Evolutionary conservation across 2,329 filamentous ascomycete genomes (phyloP).

Genomic region (Aureobasidium pullulans): DNA sequence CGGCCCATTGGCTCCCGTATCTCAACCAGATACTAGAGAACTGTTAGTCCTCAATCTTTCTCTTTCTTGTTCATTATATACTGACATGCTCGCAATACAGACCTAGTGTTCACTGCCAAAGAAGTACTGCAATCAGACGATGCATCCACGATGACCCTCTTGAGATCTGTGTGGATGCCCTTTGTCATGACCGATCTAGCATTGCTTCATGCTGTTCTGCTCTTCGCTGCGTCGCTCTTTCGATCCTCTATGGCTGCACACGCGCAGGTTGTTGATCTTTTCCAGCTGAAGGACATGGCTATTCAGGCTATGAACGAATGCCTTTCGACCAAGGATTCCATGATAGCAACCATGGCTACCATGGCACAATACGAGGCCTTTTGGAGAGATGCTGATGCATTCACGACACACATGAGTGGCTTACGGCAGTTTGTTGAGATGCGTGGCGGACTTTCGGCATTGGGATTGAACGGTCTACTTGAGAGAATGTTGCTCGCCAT

Average conservation of each 20-base stretch:
- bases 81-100: conserved; percentile 18
- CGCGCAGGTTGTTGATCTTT: conserved; percentile 30
- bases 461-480: conserved; percentile 38
- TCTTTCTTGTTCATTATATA: not conserved
- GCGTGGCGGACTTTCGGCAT: conserved; percentile 36
- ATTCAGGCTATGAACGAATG: conserved; percentile 37
- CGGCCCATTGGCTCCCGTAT: conserved; percentile 30
- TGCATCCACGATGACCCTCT: conserved; percentile 25
- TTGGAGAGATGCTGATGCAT: conserved; percentile 37
- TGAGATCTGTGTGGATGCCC: conserved; percentile 35
- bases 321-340: conserved; percentile 35
- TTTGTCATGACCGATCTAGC: conserved; percentile 35
- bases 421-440: conserved; percentile 37
- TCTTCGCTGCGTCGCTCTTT: conserved; percentile 37
- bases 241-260: conserved; percentile 25
- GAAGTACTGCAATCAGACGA: conserved; percentile 37
- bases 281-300: conserved; percentile 39
- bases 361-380: conserved; percentile 49
- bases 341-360: conserved; percentile 43
- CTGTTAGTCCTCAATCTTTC: conserved; percentile 22
- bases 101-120: conserved; percentile 32
- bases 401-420: conserved; percentile 42
- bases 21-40: conserved; percentile 23
- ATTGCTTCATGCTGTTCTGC: conserved; percentile 35
- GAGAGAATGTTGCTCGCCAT: conserved; percentile 44